Conservation (phyloP, 129 eudicot species). For the Arctium lappa region DNA sequence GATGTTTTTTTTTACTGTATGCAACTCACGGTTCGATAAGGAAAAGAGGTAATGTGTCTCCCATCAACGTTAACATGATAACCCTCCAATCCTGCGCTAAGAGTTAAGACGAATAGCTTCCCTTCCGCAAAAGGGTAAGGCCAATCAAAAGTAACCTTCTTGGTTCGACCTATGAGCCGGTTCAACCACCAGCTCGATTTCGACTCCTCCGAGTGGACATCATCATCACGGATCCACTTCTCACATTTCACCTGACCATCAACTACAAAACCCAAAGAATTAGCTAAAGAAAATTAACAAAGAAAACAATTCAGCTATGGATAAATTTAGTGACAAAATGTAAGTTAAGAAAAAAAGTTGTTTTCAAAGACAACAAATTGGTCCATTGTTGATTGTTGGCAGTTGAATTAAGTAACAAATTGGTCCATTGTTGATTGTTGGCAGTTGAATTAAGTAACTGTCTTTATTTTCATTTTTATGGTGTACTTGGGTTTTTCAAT, state of each 20-base stretch:
- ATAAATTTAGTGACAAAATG: neutral
- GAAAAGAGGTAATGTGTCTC: constrained; percentile 80
- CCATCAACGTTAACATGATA: constrained; percentile 87
- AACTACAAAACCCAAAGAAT: constrained; percentile 41
- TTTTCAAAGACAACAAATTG: neutral
- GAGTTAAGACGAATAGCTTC: constrained; percentile 69
- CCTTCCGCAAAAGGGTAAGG: constrained; percentile 84
- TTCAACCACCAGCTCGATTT: constrained; percentile 89
- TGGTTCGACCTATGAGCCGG: constrained; percentile 70
- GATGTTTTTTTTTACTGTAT: neutral
- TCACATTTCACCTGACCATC: constrained; percentile 83
- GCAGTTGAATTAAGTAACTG: too few species aligned
- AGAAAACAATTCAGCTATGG: neutral
- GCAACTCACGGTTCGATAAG: constrained; percentile 77
- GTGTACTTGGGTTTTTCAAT: too few species aligned
- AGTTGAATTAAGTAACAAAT: neutral
- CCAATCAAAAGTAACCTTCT: constrained; percentile 79
- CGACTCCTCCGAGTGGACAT: constrained; percentile 53
- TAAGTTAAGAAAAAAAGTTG: neutral
- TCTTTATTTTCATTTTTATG: too few species aligned
- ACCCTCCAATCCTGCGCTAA: constrained; percentile 89
- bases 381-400: neutral
- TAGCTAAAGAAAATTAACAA: constrained; percentile 7
- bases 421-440: neutral
- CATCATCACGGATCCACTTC: constrained; percentile 85